Percentiles rank a stretch among this genome's conserved stretches.
Conservation (phyloP, 257 asterid genomes). For the Buddleja alternifolia region DNA sequence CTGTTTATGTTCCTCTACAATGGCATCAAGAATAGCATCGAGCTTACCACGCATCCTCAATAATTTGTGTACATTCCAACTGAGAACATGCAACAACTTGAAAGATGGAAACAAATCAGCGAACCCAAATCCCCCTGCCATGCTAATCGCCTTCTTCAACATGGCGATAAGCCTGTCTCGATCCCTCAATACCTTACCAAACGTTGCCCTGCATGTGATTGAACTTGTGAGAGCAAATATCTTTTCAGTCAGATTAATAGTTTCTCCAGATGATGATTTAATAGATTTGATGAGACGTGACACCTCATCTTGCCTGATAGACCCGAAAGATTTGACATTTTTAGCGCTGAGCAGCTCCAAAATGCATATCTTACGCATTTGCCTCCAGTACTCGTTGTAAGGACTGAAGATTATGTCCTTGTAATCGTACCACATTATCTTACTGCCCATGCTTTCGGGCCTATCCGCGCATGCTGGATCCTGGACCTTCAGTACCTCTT, state of each 20-base stretch:
- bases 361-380: no score
- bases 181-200: conserved; percentile 16
- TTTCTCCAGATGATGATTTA: not conserved
- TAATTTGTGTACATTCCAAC: conserved; percentile 8
- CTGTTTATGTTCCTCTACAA: conserved; percentile 26
- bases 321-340: no score
- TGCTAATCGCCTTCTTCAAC: conserved; percentile 14
- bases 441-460: not conserved
- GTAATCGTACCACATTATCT: conserved; percentile 25
- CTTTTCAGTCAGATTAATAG: conserved; percentile 8
- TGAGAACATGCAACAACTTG: conserved; percentile 13
- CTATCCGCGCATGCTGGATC: conserved; percentile 19
- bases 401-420: not conserved
- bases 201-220: conserved; percentile 17
- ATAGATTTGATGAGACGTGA: no score
- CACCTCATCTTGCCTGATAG: no score
- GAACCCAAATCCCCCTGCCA: conserved; percentile 25
- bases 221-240: not conserved
- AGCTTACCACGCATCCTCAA: not conserved
- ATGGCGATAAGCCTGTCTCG: not conserved
- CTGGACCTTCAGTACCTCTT: conserved; percentile 16
- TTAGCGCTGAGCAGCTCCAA: no score
- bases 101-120: conserved; percentile 30
- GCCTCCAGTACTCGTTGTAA: conserved; percentile 18
- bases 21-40: conserved; percentile 20